Conservation (phyloP, 164 flowering plant species). For the Houttuynia cordata region DNA sequence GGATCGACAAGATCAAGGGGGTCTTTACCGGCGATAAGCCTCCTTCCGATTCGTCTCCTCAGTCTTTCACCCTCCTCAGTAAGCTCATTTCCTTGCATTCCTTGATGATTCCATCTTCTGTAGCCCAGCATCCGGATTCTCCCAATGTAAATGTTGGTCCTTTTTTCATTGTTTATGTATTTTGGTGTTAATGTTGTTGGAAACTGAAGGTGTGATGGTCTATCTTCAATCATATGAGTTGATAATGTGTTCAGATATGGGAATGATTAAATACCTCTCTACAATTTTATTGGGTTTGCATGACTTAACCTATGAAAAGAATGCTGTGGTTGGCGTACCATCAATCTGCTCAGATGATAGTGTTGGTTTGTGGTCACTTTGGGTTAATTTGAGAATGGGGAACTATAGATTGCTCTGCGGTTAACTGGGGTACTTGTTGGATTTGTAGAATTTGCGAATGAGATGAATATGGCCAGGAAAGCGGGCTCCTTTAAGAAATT, state of each 20-base stretch:
- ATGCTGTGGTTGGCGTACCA: no score
- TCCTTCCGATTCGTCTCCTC: constrained; percentile 20
- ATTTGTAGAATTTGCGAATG: constrained; percentile 63
- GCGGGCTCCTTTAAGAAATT: constrained; percentile 57
- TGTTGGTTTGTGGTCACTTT: not conserved
- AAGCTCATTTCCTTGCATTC: constrained; percentile 7
- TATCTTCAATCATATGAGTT: no score
- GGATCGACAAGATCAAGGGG: constrained; percentile 76
- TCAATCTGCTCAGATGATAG: no score
- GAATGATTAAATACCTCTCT: no score
- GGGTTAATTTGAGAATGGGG: not conserved
- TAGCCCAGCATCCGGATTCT: not conserved
- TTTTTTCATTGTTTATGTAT: not conserved
- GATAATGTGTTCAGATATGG: no score
- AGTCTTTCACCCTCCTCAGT: constrained; percentile 72
- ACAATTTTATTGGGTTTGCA: no score
- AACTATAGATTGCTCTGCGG: not conserved
- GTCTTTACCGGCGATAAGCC: constrained; percentile 65
- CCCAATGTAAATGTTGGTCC: not conserved
- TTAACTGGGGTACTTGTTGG: not conserved
- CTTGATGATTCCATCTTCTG: not conserved
- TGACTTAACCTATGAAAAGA: no score
- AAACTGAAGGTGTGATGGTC: no score
- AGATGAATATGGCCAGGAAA: constrained; percentile 55
- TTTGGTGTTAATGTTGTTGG: no score